Evolutionary conservation across 805 yeast genomes (phyloP).

Genomic region (Metschnikowia henanensis): DNA sequence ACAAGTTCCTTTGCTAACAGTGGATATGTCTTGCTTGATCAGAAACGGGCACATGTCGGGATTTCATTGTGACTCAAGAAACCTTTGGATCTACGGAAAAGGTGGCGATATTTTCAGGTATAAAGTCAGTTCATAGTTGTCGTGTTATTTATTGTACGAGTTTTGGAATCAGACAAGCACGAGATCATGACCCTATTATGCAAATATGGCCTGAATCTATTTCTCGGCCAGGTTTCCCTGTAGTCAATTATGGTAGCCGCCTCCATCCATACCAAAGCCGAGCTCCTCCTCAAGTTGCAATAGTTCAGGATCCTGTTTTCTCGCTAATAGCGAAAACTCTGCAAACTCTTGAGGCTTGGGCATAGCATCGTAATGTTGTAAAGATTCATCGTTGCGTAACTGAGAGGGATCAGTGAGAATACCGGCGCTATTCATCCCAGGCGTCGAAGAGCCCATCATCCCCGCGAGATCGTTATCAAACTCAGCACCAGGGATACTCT

Average conservation of each 20-base stretch:
- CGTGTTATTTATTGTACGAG: too few species aligned
- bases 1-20: constrained; percentile 32
- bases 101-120: constrained; percentile 42
- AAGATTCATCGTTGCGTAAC: constrained; percentile 20
- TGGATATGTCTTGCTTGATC: constrained; percentile 34
- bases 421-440: constrained; percentile 21
- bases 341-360: constrained; percentile 47
- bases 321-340: constrained; percentile 30
- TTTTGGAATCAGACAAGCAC: too few species aligned
- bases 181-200: too few species aligned
- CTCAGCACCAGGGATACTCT: constrained; percentile 1
- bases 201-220: neutral
- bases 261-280: constrained; percentile 46
- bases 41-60: constrained; percentile 38
- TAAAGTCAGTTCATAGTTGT: constrained; percentile 15
- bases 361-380: constrained; percentile 34
- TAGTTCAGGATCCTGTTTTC: constrained; percentile 26
- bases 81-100: constrained; percentile 40
- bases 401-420: constrained; percentile 25
- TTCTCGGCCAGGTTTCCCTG: neutral
- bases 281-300: constrained; percentile 44
- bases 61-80: constrained; percentile 26
- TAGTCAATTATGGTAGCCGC: constrained; percentile 6
- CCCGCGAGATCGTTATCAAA: constrained; percentile 14
- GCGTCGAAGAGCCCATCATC: constrained; percentile 13